Conservation (phyloP, 2,329 filamentous ascomycete genomes). For the Rugonectria rugulosa region DNA sequence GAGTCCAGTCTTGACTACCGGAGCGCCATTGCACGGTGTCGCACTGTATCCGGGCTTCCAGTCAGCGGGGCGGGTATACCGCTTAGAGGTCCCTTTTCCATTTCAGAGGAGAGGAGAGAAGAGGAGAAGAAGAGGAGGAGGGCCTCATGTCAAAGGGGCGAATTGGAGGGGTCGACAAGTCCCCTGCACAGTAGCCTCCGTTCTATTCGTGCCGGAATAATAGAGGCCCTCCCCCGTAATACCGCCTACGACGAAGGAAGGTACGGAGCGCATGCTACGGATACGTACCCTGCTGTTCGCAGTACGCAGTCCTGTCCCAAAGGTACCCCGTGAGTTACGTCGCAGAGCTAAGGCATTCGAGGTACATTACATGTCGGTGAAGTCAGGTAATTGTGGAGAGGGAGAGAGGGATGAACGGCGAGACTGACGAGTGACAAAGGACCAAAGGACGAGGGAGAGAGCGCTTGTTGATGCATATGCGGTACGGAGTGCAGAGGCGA, state of each 20-base stretch:
- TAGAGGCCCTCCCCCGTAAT: neutral
- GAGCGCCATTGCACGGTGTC: conserved; percentile 8
- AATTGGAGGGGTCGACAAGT: no score
- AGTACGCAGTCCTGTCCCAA: no score
- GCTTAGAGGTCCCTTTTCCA: conserved; percentile 9
- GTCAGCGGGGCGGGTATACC: conserved; percentile 13
- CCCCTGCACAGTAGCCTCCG: neutral
- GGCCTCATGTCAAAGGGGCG: neutral
- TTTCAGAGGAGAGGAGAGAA: neutral
- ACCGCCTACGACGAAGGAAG: no score
- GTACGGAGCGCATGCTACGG: no score
- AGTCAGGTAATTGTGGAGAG: neutral
- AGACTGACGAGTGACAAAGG: no score
- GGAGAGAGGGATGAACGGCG: neutral
- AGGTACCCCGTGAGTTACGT: no score
- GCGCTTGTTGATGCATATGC: no score
- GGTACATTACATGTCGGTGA: neutral
- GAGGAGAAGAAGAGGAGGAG: neutral
- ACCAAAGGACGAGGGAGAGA: neutral
- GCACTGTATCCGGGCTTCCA: conserved; percentile 14
- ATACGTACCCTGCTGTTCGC: no score
- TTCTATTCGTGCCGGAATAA: neutral
- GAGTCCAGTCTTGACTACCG: conserved; percentile 4
- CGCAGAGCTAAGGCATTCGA: neutral
- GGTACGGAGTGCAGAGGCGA: no score